Base-by-base conservation (phyloP, 1,284 basidiomycete genomes). In the Pseudozyma hubeiensis region DNA sequence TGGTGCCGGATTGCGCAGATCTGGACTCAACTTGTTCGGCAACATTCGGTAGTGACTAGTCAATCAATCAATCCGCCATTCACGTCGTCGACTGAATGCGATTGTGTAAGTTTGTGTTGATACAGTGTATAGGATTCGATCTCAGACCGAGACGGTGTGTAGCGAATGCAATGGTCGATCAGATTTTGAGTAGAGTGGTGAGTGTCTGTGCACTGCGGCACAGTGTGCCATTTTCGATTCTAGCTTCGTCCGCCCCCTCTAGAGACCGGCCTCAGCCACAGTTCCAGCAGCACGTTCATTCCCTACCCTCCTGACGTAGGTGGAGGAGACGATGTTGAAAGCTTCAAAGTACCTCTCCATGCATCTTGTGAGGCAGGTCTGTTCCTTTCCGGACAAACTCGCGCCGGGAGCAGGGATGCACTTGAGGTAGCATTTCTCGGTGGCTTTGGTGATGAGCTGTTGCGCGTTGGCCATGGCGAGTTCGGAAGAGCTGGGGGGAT, bases 311-410 rank as follows among this genome's bases (percentile, higher is more conserved):
- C 72, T 56, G 34, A 81, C 78, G 47, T 82, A 82, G 24, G 79
- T 75, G 33, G 65, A 65, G 31, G 72, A 75, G 49, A 81, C 79
- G 47, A 81, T 66, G 75, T 81, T 83, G 67, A 81, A 81, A 29
- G 81, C 80, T 48, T 82, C 81, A 74, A 82, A 82, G 67, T 82
- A 82, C 44, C 81, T 69, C 62, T 82, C 80, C 51, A 82, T 69
- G 68, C 81, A 82, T n/a, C 78, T 58, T 51, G 78, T 79, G 7
- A 79, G 48, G 55, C 81, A 83, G 19, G 79, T 81, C 64, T 81
- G 69, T 51, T 83, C 81, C 56, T 81, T 81, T 57, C 76, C 59
- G 13, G 74, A 77, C 10, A 83, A 75, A 51, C 65, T 72, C 13
- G 67, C 54, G 8, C 70, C 71, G 13, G 81, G 81, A 40, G 68